Base-by-base conservation (phyloP, 2,329 filamentous ascomycete species). In the Paecilomyces formosus region DNA sequence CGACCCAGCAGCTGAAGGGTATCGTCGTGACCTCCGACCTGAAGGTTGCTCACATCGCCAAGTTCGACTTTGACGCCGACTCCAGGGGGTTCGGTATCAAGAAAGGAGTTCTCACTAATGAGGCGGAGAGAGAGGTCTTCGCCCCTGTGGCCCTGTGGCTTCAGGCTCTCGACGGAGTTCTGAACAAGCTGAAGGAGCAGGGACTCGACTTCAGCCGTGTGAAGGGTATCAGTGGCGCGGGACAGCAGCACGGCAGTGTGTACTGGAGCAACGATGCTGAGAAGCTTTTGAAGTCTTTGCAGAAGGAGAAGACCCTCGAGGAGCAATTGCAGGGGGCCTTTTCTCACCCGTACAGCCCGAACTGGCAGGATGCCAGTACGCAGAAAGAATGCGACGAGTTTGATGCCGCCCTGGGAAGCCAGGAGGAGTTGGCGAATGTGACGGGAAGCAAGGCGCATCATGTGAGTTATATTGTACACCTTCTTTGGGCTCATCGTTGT, bases 311-410 rank as follows among this genome's bases (percentile, higher is more conserved):
- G 70, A 76, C 81, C 0, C 78, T 97, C 53, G 81, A 89, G 55
- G 85, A 89, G 60, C 92, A 96, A 76, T 78, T 97, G 26, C 77
- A 78, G 9, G 78, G 76, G 2, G 89, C 88, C 0, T 90, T 97
- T 70, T 89, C 92, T 15, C 88, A 95, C 72, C 87, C 89, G 3
- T 92, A 87, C 76, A 92, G 90, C 64, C 94, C 94, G 7, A 99
- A 97, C 74, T 99, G 94, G 94, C 94, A 97, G 77, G 94, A 99
- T 73, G 88, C 92, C 61, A 96, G 92, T 76, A 97, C 94, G 1
- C 92, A 97, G 77, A 81, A 81, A 64, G 90, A 99, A 76, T 97
- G 92, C 71, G 92, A 97, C 72, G 81, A 84, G 62, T 97, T 97
- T 70, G 92, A 97, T 72, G 82, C 78, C 4, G 79, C 80, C 56